phyloP scores from a whole-genome alignment of 208 protist species.

The Angomonas ambiguus region DNA sequence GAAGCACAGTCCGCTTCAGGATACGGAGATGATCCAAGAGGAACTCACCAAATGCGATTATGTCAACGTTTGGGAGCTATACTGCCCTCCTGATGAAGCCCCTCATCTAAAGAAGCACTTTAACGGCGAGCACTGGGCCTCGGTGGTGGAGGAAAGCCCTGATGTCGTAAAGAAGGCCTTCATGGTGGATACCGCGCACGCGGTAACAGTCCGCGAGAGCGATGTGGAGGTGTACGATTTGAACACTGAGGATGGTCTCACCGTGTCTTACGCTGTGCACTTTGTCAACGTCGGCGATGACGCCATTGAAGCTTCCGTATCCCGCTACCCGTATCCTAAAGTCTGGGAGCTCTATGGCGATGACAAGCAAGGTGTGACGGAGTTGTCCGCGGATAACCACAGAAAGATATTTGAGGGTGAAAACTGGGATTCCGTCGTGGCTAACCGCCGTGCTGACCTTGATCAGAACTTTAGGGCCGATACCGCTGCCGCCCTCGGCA shows the following conservation, averaged over 20 bases:
- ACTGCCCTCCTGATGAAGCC: slow-evolving; percentile 26
- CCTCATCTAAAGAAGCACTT: slow-evolving; percentile 21
- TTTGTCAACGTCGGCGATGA: slow-evolving; percentile 9
- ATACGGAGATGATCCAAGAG: slow-evolving; percentile 36
- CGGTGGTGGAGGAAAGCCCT: slow-evolving; percentile 16
- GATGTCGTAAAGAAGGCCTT: slow-evolving; percentile 29
- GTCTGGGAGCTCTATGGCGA: slow-evolving; percentile 26
- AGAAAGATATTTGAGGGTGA: slow-evolving; percentile 35
- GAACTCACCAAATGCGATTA: slow-evolving; percentile 34
- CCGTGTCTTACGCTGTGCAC: slow-evolving; percentile 30
- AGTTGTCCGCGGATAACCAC: slow-evolving; percentile 14
- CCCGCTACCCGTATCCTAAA: slow-evolving; percentile 22
- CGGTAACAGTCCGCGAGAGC: slow-evolving; percentile 14
- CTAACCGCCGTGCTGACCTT: slow-evolving; percentile 44
- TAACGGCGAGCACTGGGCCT: slow-evolving; percentile 34
- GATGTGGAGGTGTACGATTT: slow-evolving; percentile 25
- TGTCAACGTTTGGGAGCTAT: slow-evolving; percentile 42
- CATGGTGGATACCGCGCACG: slow-evolving; percentile 31
- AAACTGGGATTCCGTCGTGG: slow-evolving; percentile 48
- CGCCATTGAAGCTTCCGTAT: slow-evolving; percentile 7
- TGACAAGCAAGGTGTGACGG: slow-evolving; percentile 3
- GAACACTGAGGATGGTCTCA: slow-evolving; percentile 20
- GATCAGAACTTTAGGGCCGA: slow-evolving; percentile 33
- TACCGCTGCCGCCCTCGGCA: slow-evolving; percentile 27
- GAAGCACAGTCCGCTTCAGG: slow-evolving; percentile 32